phyloP scores from a whole-genome alignment of 1,139 yeast genomes.

The Debaryomycetaceae sp. region DNA sequence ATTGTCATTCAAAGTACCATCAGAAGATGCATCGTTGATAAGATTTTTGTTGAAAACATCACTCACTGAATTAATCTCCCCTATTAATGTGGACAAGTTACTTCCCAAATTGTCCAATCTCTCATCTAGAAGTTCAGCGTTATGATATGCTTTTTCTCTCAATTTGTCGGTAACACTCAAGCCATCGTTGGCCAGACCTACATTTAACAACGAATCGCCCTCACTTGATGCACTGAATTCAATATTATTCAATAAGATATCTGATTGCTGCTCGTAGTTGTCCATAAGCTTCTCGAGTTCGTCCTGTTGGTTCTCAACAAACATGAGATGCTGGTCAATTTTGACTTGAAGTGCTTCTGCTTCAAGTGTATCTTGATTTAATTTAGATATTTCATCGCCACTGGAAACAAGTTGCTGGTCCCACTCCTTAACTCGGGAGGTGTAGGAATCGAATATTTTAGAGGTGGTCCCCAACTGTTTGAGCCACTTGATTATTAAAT shows the following conservation, averaged over 20 bases:
- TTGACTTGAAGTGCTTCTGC: constrained; percentile 85
- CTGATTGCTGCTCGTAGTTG: constrained; percentile 84
- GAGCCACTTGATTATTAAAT: constrained; percentile 91
- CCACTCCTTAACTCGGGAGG: constrained; percentile 76
- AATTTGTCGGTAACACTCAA: constrained; percentile 68
- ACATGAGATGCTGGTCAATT: constrained; percentile 81
- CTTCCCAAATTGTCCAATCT: constrained; percentile 74
- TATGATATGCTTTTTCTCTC: constrained; percentile 83
- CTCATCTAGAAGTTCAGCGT: constrained; percentile 84
- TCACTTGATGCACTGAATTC: constrained; percentile 23
- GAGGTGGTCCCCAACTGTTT: constrained; percentile 74
- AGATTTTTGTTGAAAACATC: constrained; percentile 68
- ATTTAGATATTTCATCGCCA: constrained; percentile 77
- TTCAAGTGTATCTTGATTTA: constrained; percentile 72
- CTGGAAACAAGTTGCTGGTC: constrained; percentile 80
- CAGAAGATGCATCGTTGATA: constrained; percentile 24
- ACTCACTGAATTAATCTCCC: constrained; percentile 84
- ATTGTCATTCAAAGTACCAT: constrained; percentile 25
- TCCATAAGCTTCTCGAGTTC: constrained; percentile 82
- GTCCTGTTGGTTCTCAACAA: constrained; percentile 88
- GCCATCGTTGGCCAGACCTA: constrained; percentile 12
- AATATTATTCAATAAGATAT: constrained; percentile 46
- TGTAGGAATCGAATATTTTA: constrained; percentile 71
- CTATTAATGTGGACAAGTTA: constrained; percentile 71
- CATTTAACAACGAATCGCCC: constrained; percentile 7